Evolutionary conservation across 495 filamentous ascomycete species (phyloP), one percentile per base, ranked within the genome.

Genomic region (Penicillium silybi): DNA sequence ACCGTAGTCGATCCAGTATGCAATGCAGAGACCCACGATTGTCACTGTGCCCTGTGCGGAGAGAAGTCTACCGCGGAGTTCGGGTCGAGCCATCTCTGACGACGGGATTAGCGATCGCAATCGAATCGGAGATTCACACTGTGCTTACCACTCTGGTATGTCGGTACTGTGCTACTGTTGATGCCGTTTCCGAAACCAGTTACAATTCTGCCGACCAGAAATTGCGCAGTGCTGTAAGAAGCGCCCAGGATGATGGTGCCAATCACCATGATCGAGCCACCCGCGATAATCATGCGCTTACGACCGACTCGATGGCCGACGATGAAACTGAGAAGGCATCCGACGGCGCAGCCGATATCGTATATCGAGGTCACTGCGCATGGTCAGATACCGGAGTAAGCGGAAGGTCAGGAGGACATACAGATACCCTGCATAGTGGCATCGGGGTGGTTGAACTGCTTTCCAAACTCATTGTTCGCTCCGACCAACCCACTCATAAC

Each of bases 11-110:
- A 86, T 64, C 76, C 69, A 73, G 53, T 73, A 73, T n/a, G 67
- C 70, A 39, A 75, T 72, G 6, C 72, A 63, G 7, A 76, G 62
- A 11, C 75, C 69, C 9, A 72, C 46, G 10, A 75, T 68, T 2
- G 71, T 73, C 37, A 77, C 64, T 19, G 72, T 74, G 3, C 68
- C 67, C 20, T 71, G 71, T 2, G 67, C 59, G 2, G 85, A 76
- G 18, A 86, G 73, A 26, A 87, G 68, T 50, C 79, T 79, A 42
- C 86, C 86, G 53, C 85, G 77, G 62, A 75, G 77, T 17, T 75
- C 68, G 0, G 79, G 83, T 74, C 13, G 81, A 76, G 22, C 80
- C 82, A 58, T 79, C 18, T 63, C 61, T 46, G 34, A 41, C 6
- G 11, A 16, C 1, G 16, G 0, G 19, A 1, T 56, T n/a, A 52